Percentiles rank a stretch among this genome's conserved stretches.
Conservation (phyloP, 371 early-diverging fungal genomes). For the Mycotypha africana region DNA sequence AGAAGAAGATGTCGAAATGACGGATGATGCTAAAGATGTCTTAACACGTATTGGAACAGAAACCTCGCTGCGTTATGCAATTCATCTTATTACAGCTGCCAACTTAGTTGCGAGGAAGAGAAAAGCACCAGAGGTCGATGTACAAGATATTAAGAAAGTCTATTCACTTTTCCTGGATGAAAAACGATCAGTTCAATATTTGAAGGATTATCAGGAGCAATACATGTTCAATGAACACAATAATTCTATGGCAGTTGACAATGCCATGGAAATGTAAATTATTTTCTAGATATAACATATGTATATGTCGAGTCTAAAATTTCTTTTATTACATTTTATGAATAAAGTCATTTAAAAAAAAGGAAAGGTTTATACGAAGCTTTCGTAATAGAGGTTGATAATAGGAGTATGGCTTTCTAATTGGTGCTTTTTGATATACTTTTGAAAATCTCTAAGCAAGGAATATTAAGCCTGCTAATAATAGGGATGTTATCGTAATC, state of each 20-base stretch:
- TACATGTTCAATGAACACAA: conserved; percentile 80
- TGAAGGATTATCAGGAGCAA: conserved; percentile 88
- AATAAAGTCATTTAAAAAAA: no score
- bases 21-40: conserved; percentile 85
- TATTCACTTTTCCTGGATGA: conserved; percentile 95
- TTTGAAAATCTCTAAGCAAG: no score
- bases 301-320: no score
- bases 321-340: no score
- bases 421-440: no score
- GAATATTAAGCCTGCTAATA: no score
- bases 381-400: no score
- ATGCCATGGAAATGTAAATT: conserved; percentile 46
- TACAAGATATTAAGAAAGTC: conserved; percentile 88
- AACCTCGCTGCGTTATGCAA: conserved; percentile 94
- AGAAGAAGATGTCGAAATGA: conserved; percentile 97
- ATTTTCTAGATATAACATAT: no score
- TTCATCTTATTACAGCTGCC: conserved; percentile 94
- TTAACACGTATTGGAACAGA: conserved; percentile 89
- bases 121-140: conserved; percentile 86
- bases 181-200: conserved; percentile 90
- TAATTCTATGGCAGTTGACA: conserved; percentile 33
- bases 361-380: no score
- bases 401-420: no score
- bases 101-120: conserved; percentile 86
- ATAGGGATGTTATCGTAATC: no score